Conservation (phyloP, 2,329 filamentous ascomycete genomes). For the Ophiocordyceps australis region DNA sequence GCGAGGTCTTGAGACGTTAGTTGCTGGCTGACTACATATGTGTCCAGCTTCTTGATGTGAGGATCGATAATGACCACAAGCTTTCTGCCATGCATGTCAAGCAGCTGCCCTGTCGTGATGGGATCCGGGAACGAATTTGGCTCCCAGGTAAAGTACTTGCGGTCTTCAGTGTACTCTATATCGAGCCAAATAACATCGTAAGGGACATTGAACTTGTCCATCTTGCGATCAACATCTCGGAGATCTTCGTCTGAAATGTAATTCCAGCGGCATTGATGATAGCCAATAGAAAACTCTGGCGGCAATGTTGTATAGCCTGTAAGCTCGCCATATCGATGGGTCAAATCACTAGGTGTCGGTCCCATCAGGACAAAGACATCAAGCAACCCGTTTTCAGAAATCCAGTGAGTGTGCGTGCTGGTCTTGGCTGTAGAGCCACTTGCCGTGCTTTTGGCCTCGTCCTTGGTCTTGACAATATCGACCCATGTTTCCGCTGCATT, state of each 20-base stretch:
- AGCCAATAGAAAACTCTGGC: slow-evolving; percentile 79
- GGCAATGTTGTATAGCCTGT: slow-evolving; percentile 86
- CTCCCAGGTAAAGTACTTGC: slow-evolving; percentile 98
- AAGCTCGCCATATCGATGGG: slow-evolving; percentile 68
- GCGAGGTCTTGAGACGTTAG: slow-evolving; percentile 70
- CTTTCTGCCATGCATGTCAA: slow-evolving; percentile 73
- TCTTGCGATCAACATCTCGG: slow-evolving; percentile 87
- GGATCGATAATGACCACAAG: slow-evolving; percentile 91
- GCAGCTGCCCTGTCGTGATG: slow-evolving; percentile 69
- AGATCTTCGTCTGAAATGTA: slow-evolving; percentile 96
- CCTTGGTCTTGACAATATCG: slow-evolving; percentile 71
- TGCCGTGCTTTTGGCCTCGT: slow-evolving; percentile 55
- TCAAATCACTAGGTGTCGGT: slow-evolving; percentile 66
- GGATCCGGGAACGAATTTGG: slow-evolving; percentile 75
- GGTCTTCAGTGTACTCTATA: slow-evolving; percentile 90
- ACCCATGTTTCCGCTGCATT: slow-evolving; percentile 97
- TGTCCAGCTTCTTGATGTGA: slow-evolving; percentile 83
- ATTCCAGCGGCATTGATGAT: slow-evolving; percentile 98
- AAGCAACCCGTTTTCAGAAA: slow-evolving; percentile 77
- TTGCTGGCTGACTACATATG: slow-evolving; percentile 62
- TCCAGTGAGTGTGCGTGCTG: slow-evolving; percentile 86
- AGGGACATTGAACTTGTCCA: slow-evolving; percentile 87
- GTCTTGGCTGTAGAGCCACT: slow-evolving; percentile 52
- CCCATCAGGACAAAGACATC: slow-evolving; percentile 93
- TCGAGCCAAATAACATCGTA: slow-evolving; percentile 99